phyloP scores from a whole-genome alignment of 2,329 filamentous ascomycete genomes.

The Trichoderma asperellum region DNA sequence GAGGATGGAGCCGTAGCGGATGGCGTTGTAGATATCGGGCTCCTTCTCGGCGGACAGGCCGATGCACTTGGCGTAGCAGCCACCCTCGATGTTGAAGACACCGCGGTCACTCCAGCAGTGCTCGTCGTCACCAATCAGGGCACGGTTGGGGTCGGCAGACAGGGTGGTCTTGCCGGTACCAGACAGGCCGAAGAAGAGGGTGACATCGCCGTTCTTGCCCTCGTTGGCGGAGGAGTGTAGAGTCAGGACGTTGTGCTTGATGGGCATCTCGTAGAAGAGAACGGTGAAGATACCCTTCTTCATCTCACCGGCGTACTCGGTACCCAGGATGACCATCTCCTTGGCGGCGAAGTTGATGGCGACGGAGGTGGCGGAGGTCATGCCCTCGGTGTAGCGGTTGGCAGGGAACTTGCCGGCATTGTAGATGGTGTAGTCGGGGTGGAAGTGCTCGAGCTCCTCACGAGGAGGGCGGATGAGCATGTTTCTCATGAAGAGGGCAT shows the following conservation, averaged over 20 bases:
- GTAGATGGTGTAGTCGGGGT: constrained; percentile 99
- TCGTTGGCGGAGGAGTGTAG: constrained; percentile 99
- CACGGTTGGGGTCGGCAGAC: constrained; percentile 94
- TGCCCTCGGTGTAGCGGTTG: constrained; percentile 96
- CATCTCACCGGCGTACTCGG: constrained; percentile 83
- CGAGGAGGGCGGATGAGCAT: constrained; percentile 95
- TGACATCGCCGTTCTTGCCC: constrained; percentile 91
- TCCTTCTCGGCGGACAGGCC: constrained; percentile 98
- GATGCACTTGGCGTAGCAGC: constrained; percentile 99
- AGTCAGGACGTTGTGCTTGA: constrained; percentile 98
- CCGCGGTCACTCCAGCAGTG: constrained; percentile 98
- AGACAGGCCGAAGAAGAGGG: constrained; percentile 98
- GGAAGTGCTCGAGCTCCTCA: constrained; percentile 95
- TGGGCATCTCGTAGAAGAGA: constrained; percentile 99
- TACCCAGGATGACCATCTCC: constrained; percentile 99
- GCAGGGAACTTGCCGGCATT: constrained; percentile 98
- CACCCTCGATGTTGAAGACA: constrained; percentile 99
- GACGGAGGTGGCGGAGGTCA: constrained; percentile 98
- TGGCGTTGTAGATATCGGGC: constrained; percentile 94
- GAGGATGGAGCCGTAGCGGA: constrained; percentile 94
- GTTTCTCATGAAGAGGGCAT: constrained; percentile 99
- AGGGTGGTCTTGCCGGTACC: constrained; percentile 98
- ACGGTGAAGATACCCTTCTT: constrained; percentile 99
- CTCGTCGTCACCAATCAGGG: constrained; percentile 97
- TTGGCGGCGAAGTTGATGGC: constrained; percentile 99